Base-by-base conservation (phyloP, 208 protist species). In the Crithidia mellificae region DNA sequence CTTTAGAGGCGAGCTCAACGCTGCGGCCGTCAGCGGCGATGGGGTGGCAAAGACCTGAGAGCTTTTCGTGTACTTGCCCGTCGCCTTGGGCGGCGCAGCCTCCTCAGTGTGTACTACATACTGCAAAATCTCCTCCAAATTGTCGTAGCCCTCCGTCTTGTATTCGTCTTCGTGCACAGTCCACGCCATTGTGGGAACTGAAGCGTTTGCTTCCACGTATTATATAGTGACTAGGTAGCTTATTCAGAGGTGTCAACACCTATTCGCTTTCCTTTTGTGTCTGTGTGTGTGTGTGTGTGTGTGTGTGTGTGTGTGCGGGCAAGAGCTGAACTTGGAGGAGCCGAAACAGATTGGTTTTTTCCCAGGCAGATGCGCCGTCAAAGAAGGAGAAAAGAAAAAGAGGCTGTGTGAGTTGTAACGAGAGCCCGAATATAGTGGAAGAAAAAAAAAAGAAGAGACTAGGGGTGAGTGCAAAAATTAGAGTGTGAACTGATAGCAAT, bases 161-260 rank as follows among this genome's bases (percentile, higher is more conserved):
- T 90, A 90, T 61, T 91, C 87, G 53, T 95, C 85, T 49, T 95
- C 87, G 56, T 93, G 90, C 51, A 95, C 90, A 50, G 87, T 93
- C 90, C 87, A 95, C 54, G 88, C 79, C 81, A 85, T 81, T 27
- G 32, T 55, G 29, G 65, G 34, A 36, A 8, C 22, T 34, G 25
- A 71, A 24, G 27, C 14, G 8, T 36, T 38, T 43, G 9, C 36
- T 39, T 32, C 22, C 43, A 51, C 9, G 7, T 5, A 27, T 27
- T 51, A 27, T 29, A 14, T 6, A 17, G 5, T 17, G 15, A 17
- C 46, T 51, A 29, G 22, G 20, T 5, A 27, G 12, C n/a, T n/a
- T n/a, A n/a, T n/a, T n/a, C n/a, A n/a, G n/a, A n/a, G n/a, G n/a
- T n/a, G n/a, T n/a, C n/a, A n/a, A n/a, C n/a, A n/a, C n/a, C n/a